These are phyloP conservation scores for Pseudocercospora musae DNA, from an alignment of 2,329 filamentous ascomycete genomes.

Conservation along the genomic window DNA sequence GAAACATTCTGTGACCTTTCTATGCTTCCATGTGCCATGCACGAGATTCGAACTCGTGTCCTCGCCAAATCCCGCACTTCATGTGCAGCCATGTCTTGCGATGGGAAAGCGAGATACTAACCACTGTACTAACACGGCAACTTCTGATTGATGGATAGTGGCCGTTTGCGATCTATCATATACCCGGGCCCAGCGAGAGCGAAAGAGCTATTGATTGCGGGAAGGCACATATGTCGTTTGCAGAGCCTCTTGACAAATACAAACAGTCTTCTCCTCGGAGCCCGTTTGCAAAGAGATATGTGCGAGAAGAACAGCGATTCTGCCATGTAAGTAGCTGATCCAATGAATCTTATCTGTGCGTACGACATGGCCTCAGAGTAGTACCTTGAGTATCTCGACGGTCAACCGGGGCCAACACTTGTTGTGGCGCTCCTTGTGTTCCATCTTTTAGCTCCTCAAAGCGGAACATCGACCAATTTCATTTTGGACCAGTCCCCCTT, in stretches of 20 bases:
- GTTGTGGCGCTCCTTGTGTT: background rate
- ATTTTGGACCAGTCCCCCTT: too few species aligned
- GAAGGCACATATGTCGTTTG: background rate
- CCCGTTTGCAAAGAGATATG: background rate
- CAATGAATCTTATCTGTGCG: background rate
- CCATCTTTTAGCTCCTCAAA: background rate
- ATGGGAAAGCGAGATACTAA: background rate
- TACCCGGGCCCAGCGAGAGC: background rate
- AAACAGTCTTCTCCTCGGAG: background rate
- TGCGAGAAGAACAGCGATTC: background rate
- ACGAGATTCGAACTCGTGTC: conserved; percentile 1
- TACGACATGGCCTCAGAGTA: too few species aligned
- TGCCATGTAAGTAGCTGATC: background rate
- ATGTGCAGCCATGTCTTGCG: background rate
- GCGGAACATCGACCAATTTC: too few species aligned
- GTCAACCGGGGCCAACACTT: background rate
- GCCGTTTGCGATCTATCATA: background rate
- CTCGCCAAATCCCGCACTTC: background rate
- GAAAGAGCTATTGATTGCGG: background rate
- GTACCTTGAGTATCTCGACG: background rate
- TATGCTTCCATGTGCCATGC: background rate
- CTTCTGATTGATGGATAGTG: background rate
- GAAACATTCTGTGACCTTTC: background rate
- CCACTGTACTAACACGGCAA: background rate
- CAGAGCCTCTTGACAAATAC: background rate